Evolutionary conservation across 2,329 filamentous ascomycete species (phyloP).

Genomic region (Pseudogymnoascus sp.): DNA sequence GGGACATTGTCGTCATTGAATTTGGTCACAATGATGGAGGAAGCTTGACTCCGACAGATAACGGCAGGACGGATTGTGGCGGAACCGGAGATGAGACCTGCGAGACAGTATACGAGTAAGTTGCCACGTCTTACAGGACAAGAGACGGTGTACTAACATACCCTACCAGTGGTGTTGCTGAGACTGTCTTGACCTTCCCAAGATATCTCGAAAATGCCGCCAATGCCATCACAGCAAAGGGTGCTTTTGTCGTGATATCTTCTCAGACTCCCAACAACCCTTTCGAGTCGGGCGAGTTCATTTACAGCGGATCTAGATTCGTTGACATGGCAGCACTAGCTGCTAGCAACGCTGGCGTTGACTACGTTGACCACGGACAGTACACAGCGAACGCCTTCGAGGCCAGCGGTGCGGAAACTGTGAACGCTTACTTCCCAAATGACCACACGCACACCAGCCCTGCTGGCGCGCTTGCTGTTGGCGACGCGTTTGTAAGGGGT

Average conservation of each 20-base stretch:
- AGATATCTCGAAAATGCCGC: conserved; percentile 22
- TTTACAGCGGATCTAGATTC: conserved; percentile 41
- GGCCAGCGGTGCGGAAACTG: conserved; percentile 35
- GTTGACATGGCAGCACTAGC: conserved; percentile 37
- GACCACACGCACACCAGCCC: conserved; percentile 54
- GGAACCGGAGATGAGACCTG: conserved; percentile 22
- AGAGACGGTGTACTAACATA: neutral
- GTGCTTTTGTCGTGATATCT: conserved; percentile 50
- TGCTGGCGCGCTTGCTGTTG: conserved; percentile 42
- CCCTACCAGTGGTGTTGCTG: neutral
- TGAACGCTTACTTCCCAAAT: conserved; percentile 42
- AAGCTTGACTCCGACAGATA: conserved; percentile 43
- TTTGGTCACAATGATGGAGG: conserved; percentile 68
- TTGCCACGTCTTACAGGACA: neutral
- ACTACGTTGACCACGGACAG: conserved; percentile 20
- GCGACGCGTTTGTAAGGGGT: conserved; percentile 41
- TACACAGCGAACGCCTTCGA: conserved; percentile 19
- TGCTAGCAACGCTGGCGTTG: conserved; percentile 19
- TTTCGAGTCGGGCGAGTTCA: conserved; percentile 46
- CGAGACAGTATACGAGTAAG: conserved; percentile 10
- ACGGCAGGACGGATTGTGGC: conserved; percentile 51
- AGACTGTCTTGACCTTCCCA: conserved; percentile 3
- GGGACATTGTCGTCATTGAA: conserved; percentile 61
- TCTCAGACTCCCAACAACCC: conserved; percentile 56
- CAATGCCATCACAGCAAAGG: conserved; percentile 37